Base-by-base conservation (phyloP, 139 green algal genomes). In the Chlamydomonas schloesseri region DNA sequence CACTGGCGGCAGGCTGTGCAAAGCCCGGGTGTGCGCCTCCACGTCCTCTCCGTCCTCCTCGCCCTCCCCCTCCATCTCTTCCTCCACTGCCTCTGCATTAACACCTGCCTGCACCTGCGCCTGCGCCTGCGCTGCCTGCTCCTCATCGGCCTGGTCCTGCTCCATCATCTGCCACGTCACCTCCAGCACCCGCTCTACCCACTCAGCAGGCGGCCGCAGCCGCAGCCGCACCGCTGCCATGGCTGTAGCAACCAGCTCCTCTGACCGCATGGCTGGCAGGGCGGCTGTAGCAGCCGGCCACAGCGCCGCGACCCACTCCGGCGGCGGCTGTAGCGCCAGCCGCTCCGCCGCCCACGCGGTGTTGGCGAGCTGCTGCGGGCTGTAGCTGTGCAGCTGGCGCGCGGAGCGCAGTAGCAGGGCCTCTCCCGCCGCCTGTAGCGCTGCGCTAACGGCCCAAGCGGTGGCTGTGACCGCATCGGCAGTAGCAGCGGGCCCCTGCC, bases 281-380 rank as follows among this genome's bases (percentile, higher is more conserved):
- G 47, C 47, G 4, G 64, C 65, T 47, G n/a, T 26, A 14, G 67
- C 67, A 0, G 79, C 47, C 6, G 65, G 79, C 79, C 79, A 85
- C 57, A 87, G 82, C 42, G 67, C 21, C 53, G 69, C 69, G 29
- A 20, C 26, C 85, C 85, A 89, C 33, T 67, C 57, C 0, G 75
- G 46, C 21, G 77, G 50, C 31, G 77, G 77, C 70, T 4, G 8
- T n/a, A 89, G 55, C 36, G 37, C 53, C 31, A 89, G 85, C n/a
- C 11, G 20, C 33, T 37, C 85, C 14, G 81, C 47, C 3, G 68
- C 85, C 85, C 85, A 89, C n/a, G 47, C 31, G 0, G 70, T 78
- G 85, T 87, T 86, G 8, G 85, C 70, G 9, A 89, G 71, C 69
- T 89, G 77, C 57, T 87, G 68, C 13, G 77, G n/a, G 76, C 20